These are phyloP conservation scores for Salvia splendens DNA, from an alignment of 257 asterid species.

Conservation along the genomic window DNA sequence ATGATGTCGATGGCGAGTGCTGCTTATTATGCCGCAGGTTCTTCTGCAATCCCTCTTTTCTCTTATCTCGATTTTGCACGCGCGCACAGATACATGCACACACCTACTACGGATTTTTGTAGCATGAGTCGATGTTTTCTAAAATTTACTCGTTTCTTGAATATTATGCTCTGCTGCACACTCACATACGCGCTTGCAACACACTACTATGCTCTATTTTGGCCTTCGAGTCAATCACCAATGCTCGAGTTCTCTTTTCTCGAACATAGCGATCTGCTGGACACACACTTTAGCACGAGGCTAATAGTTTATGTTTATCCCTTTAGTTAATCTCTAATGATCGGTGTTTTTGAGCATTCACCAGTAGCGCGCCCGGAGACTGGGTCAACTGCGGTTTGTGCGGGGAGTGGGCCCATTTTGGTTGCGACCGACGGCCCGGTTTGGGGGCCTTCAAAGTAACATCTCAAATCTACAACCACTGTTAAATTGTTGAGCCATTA, in stretches of 20 bases:
- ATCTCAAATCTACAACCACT: constrained; percentile 16
- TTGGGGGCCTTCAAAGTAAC: constrained; percentile 95
- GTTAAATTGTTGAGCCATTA: neutral
- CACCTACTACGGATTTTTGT: neutral
- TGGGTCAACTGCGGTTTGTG: constrained; percentile 99
- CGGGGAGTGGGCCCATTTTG: constrained; percentile 99
- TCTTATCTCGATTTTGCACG: neutral
- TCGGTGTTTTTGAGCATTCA: constrained; percentile 27
- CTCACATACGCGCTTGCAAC: neutral
- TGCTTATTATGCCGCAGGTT: constrained; percentile 97
- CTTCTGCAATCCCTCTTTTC: neutral
- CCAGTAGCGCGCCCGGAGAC: constrained; percentile 99
- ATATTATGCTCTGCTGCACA: neutral
- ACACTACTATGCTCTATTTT: neutral
- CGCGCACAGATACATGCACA: neutral
- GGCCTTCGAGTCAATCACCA: constrained; percentile 25
- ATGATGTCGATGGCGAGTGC: constrained; percentile 99
- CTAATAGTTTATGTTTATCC: neutral
- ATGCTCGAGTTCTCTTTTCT: constrained; percentile 18
- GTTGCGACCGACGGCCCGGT: constrained; percentile 94
- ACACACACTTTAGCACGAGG: neutral
- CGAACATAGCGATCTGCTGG: neutral
- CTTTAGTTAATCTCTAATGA: constrained; percentile 37
- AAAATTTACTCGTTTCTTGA: neutral
- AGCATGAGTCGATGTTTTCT: neutral